phyloP scores from a whole-genome alignment of 2,329 filamentous ascomycete genomes.

The Paecilomyces formosus region DNA sequence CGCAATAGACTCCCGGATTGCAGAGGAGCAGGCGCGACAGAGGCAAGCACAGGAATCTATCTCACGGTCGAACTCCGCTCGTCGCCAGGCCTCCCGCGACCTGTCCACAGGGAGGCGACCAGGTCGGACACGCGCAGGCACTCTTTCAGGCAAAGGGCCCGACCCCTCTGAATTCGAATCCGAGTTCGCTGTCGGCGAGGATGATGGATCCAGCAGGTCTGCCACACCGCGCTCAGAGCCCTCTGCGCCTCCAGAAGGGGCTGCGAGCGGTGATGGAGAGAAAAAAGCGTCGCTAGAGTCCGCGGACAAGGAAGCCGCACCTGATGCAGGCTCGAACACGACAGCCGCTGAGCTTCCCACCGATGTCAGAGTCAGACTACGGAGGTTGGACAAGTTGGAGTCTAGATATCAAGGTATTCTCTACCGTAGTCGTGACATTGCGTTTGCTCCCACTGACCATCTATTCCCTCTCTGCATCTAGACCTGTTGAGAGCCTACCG shows the following conservation, averaged over 20 bases:
- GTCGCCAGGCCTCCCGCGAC: constrained; percentile 23
- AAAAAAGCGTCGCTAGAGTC: constrained; percentile 14
- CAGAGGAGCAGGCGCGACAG: constrained; percentile 83
- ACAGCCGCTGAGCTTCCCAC: constrained; percentile 54
- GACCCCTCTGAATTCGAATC: constrained; percentile 84
- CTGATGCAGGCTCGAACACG: constrained; percentile 15
- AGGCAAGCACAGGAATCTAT: constrained; percentile 41
- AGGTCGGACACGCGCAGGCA: constrained; percentile 19
- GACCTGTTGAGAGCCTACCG: constrained; percentile 88
- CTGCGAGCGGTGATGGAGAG: constrained; percentile 11
- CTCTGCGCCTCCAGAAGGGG: constrained; percentile 22
- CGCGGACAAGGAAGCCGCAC: constrained; percentile 12
- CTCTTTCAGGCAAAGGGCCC: constrained; percentile 50
- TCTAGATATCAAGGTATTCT: constrained; percentile 69
- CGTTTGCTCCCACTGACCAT: neutral
- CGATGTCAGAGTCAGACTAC: constrained; percentile 67
- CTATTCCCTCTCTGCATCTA: constrained; percentile 25
- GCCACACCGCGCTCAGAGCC: constrained; percentile 50
- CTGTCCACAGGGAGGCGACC: constrained; percentile 12
- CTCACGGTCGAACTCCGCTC: constrained; percentile 38
- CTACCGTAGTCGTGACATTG: neutral
- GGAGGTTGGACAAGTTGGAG: constrained; percentile 86
- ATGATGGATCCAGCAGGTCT: constrained; percentile 59
- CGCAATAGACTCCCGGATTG: constrained; percentile 78
- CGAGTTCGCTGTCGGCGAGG: constrained; percentile 80